Percentiles rank a stretch among this genome's conserved stretches.
Conservation (phyloP, 169 alveolate genomes). For the Plasmodium falciparum region DNA sequence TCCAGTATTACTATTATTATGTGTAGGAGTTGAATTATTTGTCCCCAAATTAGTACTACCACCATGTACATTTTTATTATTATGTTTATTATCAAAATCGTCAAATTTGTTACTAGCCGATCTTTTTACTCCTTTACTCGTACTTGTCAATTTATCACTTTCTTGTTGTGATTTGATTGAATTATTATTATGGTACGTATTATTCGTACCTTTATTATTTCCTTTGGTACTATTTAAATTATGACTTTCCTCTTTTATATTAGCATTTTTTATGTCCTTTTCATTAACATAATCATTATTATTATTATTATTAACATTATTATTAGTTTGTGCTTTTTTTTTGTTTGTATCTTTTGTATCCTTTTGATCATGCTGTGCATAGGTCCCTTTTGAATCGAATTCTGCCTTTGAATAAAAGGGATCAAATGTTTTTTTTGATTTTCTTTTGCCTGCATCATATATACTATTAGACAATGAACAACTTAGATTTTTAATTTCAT, state of each 20-base stretch:
- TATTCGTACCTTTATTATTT: not conserved
- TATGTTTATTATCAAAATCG: slow-evolving; percentile 10
- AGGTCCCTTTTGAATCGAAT: not conserved
- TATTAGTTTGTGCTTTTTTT: slow-evolving; percentile 10
- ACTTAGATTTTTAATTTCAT: slow-evolving; percentile 68
- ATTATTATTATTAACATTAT: not conserved
- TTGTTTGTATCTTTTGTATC: not conserved
- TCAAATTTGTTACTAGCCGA: not conserved
- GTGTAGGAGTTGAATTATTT: not conserved
- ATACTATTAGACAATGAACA: slow-evolving; percentile 75
- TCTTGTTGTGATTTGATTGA: slow-evolving; percentile 10
- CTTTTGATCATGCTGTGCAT: not conserved
- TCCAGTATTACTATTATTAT: slow-evolving; percentile 5
- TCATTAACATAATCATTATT: slow-evolving; percentile 17
- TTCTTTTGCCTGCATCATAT: slow-evolving; percentile 75
- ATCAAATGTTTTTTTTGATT: slow-evolving; percentile 47
- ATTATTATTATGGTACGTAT: not conserved
- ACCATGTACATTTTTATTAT: slow-evolving; percentile 18
- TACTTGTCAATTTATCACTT: not conserved
- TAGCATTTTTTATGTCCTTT: not conserved
- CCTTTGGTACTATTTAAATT: not conserved
- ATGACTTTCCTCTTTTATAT: not conserved
- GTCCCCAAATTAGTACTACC: not conserved
- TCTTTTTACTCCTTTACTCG: not conserved
- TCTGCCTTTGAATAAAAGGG: slow-evolving; percentile 56